phyloP scores from a whole-genome alignment of 495 filamentous ascomycete genomes.

The Pyrenula aspistea region DNA sequence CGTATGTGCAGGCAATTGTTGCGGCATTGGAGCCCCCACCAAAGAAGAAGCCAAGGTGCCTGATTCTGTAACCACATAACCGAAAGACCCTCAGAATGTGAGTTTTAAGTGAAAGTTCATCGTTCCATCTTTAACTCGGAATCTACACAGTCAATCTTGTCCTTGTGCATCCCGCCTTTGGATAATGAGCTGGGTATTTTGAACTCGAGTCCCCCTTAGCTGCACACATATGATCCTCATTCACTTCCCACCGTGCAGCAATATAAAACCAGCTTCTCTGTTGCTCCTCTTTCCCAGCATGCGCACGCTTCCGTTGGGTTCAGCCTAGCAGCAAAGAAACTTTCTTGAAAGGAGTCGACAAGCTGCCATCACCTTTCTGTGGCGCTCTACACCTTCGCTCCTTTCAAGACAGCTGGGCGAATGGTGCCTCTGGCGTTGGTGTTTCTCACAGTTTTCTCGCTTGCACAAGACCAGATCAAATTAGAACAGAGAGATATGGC shows the following conservation, averaged over 20 bases:
- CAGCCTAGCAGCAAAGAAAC: not conserved
- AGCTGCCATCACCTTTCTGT: not conserved
- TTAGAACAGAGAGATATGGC: not conserved
- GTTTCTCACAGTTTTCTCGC: not conserved
- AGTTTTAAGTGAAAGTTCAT: not conserved
- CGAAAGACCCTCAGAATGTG: not conserved
- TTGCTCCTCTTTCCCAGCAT: no score
- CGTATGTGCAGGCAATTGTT: constrained; percentile 59
- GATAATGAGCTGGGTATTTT: not conserved
- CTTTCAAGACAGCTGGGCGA: not conserved
- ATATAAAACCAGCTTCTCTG: not conserved
- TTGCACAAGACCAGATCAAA: not conserved
- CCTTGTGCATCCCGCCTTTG: not conserved
- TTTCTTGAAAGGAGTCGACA: not conserved
- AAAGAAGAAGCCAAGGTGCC: constrained; percentile 48
- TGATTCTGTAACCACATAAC: constrained; percentile 14
- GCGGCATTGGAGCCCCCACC: constrained; percentile 77
- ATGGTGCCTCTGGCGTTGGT: not conserved
- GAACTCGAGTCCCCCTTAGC: not conserved
- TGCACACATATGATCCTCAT: not conserved
- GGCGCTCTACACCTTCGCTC: not conserved
- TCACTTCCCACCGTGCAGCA: not conserved
- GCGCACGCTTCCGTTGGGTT: no score
- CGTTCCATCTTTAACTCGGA: not conserved
- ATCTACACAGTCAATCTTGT: not conserved